Conservation (phyloP, 768 basidiomycete genomes). For the Cyathus striatus region DNA sequence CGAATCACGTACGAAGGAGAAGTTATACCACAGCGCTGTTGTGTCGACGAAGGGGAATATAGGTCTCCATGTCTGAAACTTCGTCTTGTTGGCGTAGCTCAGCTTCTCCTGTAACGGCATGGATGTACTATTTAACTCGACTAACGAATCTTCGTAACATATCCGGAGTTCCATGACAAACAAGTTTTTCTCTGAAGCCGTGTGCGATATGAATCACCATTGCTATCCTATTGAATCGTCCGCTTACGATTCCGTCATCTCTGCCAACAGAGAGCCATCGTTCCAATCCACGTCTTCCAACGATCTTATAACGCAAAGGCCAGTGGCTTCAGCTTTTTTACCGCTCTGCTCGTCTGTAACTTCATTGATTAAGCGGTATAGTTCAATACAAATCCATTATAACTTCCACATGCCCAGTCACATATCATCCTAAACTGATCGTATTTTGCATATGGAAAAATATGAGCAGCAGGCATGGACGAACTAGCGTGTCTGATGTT, state of each 20-base stretch:
- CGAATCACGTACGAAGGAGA: too few species aligned
- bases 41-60: not conserved
- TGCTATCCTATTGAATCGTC: not conserved
- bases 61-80: not conserved
- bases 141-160: not conserved
- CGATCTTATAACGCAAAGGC: not conserved
- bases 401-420: not conserved
- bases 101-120: not conserved
- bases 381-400: too few species aligned
- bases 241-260: not conserved
- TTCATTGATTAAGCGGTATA: constrained; percentile 1
- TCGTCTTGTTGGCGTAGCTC: not conserved
- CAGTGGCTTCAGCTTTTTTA: not conserved
- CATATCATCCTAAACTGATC: not conserved
- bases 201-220: too few species aligned
- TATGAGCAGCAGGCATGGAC: not conserved
- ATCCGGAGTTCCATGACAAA: not conserved
- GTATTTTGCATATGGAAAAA: not conserved
- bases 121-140: not conserved
- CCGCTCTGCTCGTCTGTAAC: not conserved
- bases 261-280: not conserved
- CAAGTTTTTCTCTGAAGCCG: not conserved
- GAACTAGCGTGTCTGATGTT: too few species aligned
- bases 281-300: not conserved
- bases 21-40: not conserved